Evolutionary conservation across 306 rosid species (phyloP).

Genomic region (Hippophae rhamnoides): DNA sequence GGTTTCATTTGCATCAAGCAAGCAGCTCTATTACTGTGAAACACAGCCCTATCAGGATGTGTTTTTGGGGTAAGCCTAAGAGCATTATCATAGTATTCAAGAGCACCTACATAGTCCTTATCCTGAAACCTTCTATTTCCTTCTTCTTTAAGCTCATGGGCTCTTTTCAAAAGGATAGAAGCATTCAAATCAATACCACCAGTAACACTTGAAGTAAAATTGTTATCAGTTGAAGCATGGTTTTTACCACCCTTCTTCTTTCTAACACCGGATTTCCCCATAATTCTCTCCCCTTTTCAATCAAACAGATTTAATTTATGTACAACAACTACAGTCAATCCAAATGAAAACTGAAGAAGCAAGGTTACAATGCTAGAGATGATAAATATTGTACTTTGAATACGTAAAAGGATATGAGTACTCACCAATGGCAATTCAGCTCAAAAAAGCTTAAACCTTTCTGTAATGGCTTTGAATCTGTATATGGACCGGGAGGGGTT

Average conservation of each 20-base stretch:
- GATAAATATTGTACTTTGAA: no score
- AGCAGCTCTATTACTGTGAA: slow-evolving; percentile 88
- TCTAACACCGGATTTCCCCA: slow-evolving; percentile 94
- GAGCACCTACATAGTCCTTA: slow-evolving; percentile 82
- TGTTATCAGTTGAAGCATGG: slow-evolving; percentile 31
- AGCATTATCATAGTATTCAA: slow-evolving; percentile 82
- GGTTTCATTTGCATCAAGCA: slow-evolving; percentile 98
- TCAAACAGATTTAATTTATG: not conserved
- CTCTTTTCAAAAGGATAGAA: slow-evolving; percentile 72
- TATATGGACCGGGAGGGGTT: no score
- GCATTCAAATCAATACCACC: slow-evolving; percentile 69
- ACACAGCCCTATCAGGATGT: slow-evolving; percentile 72
- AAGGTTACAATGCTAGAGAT: slow-evolving; percentile 1
- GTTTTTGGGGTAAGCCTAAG: slow-evolving; percentile 70
- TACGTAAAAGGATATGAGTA: not conserved
- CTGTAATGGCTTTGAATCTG: not conserved
- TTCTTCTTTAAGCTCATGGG: slow-evolving; percentile 91
- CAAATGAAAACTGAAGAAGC: slow-evolving; percentile 10
- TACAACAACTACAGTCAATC: slow-evolving; percentile 7
- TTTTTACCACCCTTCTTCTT: slow-evolving; percentile 75
- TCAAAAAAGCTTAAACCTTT: slow-evolving; percentile 10
- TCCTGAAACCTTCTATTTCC: slow-evolving; percentile 73
- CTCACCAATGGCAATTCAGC: slow-evolving; percentile 21
- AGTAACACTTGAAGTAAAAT: slow-evolving; percentile 37
- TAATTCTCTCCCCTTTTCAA: slow-evolving; percentile 18